Conservation (phyloP, 1,284 basidiomycete species). For the Pseudozyma thailandica region DNA sequence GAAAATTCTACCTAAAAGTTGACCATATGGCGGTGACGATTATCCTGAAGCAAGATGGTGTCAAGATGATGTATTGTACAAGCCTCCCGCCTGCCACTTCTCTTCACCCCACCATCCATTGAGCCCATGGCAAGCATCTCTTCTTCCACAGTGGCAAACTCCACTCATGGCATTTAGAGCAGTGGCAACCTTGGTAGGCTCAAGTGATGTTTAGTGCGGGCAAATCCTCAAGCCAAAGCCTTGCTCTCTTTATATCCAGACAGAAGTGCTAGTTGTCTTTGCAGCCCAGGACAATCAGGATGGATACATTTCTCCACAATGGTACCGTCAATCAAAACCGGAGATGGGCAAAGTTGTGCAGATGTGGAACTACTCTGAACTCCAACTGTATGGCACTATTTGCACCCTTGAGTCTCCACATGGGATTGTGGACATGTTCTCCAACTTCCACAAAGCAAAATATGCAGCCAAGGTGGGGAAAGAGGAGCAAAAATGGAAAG, state of each 20-base stretch:
- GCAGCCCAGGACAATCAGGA: constrained; percentile 5
- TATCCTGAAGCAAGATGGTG: no score
- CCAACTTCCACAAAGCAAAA: constrained; percentile 16
- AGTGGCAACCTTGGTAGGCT: constrained; percentile 14
- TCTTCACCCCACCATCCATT: constrained; percentile 3
- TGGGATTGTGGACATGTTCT: constrained; percentile 17
- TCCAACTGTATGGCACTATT: constrained; percentile 35
- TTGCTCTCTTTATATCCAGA: no score
- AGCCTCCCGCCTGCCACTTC: constrained; percentile 33
- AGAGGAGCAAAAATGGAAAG: constrained; percentile 61
- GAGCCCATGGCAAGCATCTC: neutral
- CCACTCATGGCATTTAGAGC: constrained; percentile 10
- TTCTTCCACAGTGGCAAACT: neutral
- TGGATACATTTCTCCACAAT: constrained; percentile 47
- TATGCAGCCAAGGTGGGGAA: neutral
- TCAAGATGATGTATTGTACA: constrained; percentile 10
- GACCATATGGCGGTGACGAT: no score
- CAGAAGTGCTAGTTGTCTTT: constrained; percentile 41
- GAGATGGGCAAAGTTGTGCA: constrained; percentile 44
- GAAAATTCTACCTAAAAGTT: no score
- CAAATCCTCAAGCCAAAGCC: constrained; percentile 50
- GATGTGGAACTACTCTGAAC: constrained; percentile 54
- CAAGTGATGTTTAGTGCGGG: constrained; percentile 37
- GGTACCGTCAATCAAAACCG: constrained; percentile 46
- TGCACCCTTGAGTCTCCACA: neutral